phyloP scores from a whole-genome alignment of 2,329 filamentous ascomycete species.

The Fusarium sp. region DNA sequence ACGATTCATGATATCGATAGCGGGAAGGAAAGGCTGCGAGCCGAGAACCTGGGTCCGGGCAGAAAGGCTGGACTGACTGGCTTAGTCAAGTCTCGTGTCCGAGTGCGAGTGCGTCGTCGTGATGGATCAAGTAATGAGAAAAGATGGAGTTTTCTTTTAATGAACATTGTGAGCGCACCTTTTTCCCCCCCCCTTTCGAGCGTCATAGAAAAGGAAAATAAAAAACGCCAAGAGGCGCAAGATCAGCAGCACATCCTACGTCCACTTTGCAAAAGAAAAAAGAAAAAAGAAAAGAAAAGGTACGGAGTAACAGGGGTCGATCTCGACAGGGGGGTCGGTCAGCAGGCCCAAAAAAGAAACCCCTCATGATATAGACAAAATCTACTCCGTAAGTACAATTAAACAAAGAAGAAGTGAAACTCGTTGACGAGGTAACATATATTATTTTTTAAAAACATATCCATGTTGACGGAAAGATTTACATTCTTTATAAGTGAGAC shows the following conservation, averaged over 20 bases:
- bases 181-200: not conserved
- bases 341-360: not conserved
- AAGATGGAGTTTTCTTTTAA: not conserved
- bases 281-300: not conserved
- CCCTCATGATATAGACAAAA: not conserved
- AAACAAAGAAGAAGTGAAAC: not conserved
- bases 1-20: not conserved
- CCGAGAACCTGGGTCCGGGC: not conserved
- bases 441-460: too few relatives aligned
- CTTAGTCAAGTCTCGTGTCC: not conserved
- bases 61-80: not conserved
- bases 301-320: not conserved
- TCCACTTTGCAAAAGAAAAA: not conserved
- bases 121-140: not conserved
- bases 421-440: constrained; percentile 21
- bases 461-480: not conserved
- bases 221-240: not conserved
- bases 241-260: not conserved
- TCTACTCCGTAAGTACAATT: not conserved
- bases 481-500: constrained; percentile 35
- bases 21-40: not conserved
- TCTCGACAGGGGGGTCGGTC: not conserved
- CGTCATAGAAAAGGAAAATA: not conserved
- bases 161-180: not conserved
- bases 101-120: not conserved